Evolutionary conservation across 1,139 yeast genomes (phyloP).

Genomic region (Lizanozyma gosingica): DNA sequence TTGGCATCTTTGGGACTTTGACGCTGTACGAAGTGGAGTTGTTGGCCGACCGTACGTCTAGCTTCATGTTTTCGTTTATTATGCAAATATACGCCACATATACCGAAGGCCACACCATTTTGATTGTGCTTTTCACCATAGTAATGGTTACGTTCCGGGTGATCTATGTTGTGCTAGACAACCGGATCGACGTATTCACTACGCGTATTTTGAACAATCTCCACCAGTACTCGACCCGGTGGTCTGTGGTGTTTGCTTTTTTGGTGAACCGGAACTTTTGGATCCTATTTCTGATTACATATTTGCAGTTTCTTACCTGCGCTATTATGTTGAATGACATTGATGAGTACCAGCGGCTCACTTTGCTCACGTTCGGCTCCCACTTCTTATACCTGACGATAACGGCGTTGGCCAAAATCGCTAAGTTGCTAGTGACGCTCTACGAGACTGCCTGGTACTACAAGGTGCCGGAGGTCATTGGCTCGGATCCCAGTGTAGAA

Average conservation of each 20-base stretch:
- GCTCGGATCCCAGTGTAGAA: neutral
- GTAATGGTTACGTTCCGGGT: neutral
- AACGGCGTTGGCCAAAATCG: neutral
- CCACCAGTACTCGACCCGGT: neutral
- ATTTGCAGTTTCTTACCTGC: neutral
- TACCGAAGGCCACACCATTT: neutral
- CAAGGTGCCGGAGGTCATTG: neutral
- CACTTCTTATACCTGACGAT: neutral
- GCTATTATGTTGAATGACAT: neutral
- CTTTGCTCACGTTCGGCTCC: neutral
- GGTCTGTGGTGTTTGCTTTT: neutral
- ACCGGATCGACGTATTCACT: neutral
- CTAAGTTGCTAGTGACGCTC: neutral
- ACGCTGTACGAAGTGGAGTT: neutral
- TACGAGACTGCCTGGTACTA: neutral
- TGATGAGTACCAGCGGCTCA: neutral
- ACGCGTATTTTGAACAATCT: neutral
- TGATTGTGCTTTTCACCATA: neutral
- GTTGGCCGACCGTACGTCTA: neutral
- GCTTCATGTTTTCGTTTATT: neutral
- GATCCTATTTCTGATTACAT: neutral
- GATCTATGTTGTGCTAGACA: neutral
- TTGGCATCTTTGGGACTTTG: neutral
- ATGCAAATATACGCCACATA: neutral
- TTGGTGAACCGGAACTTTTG: neutral